Evolutionary conservation across 2,329 filamentous ascomycete species (phyloP), one percentile per base, ranked within the genome.

Genomic region (Ophiosphaerella herpotricha): DNA sequence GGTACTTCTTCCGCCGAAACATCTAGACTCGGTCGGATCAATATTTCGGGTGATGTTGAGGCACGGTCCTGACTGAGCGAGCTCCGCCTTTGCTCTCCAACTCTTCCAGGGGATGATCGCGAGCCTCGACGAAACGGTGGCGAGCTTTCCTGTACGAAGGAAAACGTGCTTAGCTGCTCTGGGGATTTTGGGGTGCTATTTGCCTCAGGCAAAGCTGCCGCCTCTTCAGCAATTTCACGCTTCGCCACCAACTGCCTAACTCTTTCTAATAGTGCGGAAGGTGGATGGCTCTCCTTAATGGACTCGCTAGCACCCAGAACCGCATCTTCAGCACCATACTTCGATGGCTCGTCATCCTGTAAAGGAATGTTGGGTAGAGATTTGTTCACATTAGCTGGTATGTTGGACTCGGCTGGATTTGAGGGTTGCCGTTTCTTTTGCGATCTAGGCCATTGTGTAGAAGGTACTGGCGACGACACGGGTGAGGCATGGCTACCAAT

Each of bases 11-110:
- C 64, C 2, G 57, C 63, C 5, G 62, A 62, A 11, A 54, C 51
- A 31, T 71, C 65, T 14, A 63, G 39, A 37, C 58, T 63, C 7
- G 61, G 58, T 12, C 55, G 62, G 18, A 58, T 35, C 7, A 57
- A 40, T 13, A 57, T 48, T 12, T 71, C 66, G 18, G 60, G 61
- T 2, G 67, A 66, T 0, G 57, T 55, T n/a, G 68, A 71, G 8
- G 56, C 57, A 24, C 60, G 62, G 33, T 71, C 67, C 26, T 65
- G 65, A 48, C 64, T 66, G 13, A 52, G 54, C 8, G 64, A 65
- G 50, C 64, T 69, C 31, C 57, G 55, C 43, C 63, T 57, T 48
- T 52, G 60, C 43, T 71, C 68, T 33, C 70, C 68, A 7, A 68
- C 64, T 14, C 55, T 54, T 32, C 60, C 61, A 38, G 63, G 58